Conservation (phyloP, 177 flowering plant genomes). For the Tripterygium wilfordii region DNA sequence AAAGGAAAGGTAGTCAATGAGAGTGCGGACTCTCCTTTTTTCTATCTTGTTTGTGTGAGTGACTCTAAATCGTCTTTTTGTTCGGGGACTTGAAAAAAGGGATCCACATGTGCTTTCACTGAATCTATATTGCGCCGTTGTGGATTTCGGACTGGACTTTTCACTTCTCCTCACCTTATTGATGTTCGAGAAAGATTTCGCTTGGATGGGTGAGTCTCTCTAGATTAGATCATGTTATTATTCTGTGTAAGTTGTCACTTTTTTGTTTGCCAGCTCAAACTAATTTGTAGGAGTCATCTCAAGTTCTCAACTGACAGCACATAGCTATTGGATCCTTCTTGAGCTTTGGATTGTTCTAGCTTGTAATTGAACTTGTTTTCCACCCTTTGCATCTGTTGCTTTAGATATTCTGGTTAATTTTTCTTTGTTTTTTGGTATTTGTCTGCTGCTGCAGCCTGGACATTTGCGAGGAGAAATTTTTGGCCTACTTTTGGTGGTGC, state of each 20-base stretch:
- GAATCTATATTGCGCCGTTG: slow-evolving; percentile 90
- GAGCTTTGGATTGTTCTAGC: too few species aligned
- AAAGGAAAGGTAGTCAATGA: slow-evolving; percentile 87
- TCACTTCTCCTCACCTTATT: slow-evolving; percentile 98
- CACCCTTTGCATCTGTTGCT: too few species aligned
- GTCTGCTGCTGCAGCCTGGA: slow-evolving; percentile 50
- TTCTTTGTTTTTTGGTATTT: not conserved
- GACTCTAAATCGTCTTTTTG: not conserved
- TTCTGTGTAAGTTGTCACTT: not conserved
- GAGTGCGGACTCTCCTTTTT: too few species aligned
- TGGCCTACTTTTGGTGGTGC: slow-evolving; percentile 98
- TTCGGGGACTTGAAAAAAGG: slow-evolving; percentile 33
- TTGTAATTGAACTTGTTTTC: too few species aligned
- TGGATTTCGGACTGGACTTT: slow-evolving; percentile 96
- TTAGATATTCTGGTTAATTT: too few species aligned
- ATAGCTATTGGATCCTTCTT: too few species aligned
- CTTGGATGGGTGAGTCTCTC: slow-evolving; percentile 72
- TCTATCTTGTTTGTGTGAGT: not conserved
- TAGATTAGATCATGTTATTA: too few species aligned
- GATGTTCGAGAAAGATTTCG: slow-evolving; percentile 95
- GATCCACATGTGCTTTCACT: slow-evolving; percentile 88
- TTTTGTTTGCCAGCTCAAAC: not conserved
- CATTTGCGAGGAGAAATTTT: slow-evolving; percentile 82
- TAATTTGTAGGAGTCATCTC: too few species aligned
- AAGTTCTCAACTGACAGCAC: too few species aligned